Conservation (phyloP, 345 rosid genomes). For the Litchi chinensis region DNA sequence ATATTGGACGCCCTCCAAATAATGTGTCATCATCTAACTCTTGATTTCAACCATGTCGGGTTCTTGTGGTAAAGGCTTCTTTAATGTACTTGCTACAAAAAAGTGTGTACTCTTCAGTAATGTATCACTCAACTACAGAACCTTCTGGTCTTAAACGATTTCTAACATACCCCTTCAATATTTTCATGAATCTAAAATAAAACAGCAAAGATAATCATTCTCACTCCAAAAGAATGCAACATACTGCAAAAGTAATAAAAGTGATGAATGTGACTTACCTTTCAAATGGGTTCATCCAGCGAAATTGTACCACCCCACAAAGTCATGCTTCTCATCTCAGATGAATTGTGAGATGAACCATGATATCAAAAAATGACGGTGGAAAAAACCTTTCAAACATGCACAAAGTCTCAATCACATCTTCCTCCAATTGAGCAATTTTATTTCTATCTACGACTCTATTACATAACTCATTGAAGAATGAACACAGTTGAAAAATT, state of each 20-base stretch:
- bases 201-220: no score
- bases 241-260: no score
- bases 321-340: neutral
- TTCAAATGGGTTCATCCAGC: neutral
- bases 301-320: neutral
- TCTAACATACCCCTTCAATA: neutral
- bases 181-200: no score
- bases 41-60: neutral
- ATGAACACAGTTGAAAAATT: neutral
- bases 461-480: neutral
- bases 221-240: no score
- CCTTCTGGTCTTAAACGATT: neutral
- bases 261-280: neutral
- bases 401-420: neutral
- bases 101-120: neutral
- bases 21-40: neutral
- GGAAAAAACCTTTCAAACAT: neutral
- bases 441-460: neutral
- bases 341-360: neutral
- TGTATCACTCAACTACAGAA: neutral
- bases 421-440: neutral
- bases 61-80: no score
- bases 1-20: neutral
- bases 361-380: neutral
- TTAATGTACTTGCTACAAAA: neutral